Base-by-base conservation (phyloP, 352 stramenopile genomes). In the Phytophthora sp. region DNA sequence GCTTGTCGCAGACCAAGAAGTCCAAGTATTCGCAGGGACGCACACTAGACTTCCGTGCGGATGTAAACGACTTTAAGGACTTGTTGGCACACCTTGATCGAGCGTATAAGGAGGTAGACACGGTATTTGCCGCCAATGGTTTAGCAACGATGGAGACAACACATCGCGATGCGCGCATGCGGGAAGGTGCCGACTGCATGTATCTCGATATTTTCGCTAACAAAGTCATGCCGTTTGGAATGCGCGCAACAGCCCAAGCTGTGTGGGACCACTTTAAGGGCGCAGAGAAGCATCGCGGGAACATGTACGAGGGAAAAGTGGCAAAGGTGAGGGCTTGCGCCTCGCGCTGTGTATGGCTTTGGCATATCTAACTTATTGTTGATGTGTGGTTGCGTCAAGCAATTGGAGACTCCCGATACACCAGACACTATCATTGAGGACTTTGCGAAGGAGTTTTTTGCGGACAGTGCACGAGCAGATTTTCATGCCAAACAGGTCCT, bases 201-300 rank as follows among this genome's bases (percentile, higher is more conserved):
- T 76, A 77, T 31, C 58, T 80, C n/a, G 72, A 80, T 37, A 80
- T 80, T 44, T 77, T 66, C 26, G 68, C 72, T 8, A 80, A 76
- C 64, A 77, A 77, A 39, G 46, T 80, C 18, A 66, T 80, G 59
- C 72, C 72, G n/a, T 80, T 80, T 51, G 72, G 62, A 17, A 75
- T 80, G 68, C 63, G 63, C 5, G 55, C 68, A 27, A 76, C 72
- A 9, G 72, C 64, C 31, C 52, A 74, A 51, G 72, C 72, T 1
- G 72, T 80, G 43, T 80, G 72, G 72, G 28, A 68, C n/a, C 72
- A 80, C 34, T 80, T 77, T 52, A 76, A 76, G 13, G 68, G 70
- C 10, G 68, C 64, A 23, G 70, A 77, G 46, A 75, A 80, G n/a
- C 62, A 80, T 44, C 67, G 70, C 0, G 51, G 60, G 2, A 76